Percentiles rank a stretch among this genome's conserved stretches.
phyloP scores from a whole-genome alignment of 1,284 basidiomycete genomes.

The Spongispora temasekensis region DNA sequence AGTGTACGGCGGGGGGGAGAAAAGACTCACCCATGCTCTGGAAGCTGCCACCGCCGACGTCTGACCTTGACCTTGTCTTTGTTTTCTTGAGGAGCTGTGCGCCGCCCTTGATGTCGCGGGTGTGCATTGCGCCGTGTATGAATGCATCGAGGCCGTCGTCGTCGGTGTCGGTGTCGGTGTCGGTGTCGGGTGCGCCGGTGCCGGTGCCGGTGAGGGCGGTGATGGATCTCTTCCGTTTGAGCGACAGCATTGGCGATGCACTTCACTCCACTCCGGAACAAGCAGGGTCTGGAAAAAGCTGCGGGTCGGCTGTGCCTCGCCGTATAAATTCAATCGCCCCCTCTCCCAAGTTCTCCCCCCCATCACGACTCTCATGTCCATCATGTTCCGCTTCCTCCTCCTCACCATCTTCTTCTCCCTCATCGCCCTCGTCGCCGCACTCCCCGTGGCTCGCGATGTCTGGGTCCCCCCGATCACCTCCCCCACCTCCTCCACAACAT shows the following conservation, averaged over 20 bases:
- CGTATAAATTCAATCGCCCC: conserved; percentile 16
- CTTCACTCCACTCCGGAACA: no score
- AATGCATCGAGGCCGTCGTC: conserved; percentile 58
- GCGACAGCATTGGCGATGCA: conserved; percentile 29
- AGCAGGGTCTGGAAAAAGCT: no score
- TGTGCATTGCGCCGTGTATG: conserved; percentile 64
- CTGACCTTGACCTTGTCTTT: conserved; percentile 66
- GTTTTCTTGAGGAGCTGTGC: conserved; percentile 70
- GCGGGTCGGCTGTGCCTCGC: conserved; percentile 12
- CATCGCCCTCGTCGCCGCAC: conserved; percentile 27
- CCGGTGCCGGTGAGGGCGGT: conserved; percentile 16
- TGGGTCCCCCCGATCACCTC: conserved; percentile 45
- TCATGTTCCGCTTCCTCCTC: conserved; percentile 17
- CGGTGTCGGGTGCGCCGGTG: conserved; percentile 53
- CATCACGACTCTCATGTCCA: conserved; percentile 21
- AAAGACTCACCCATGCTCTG: conserved; percentile 78
- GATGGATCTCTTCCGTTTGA: conserved; percentile 39
- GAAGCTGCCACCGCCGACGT: conserved; percentile 82
- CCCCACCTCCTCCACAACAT: conserved; percentile 41
- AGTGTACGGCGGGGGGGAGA: not conserved
- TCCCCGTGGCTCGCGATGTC: conserved; percentile 42
- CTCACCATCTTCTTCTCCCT: conserved; percentile 27
- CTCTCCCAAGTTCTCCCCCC: not conserved
- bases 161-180: conserved; percentile 24
- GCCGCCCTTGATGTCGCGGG: conserved; percentile 67